Conservation (phyloP, 768 basidiomycete species). For the Amanita fuliginea region DNA sequence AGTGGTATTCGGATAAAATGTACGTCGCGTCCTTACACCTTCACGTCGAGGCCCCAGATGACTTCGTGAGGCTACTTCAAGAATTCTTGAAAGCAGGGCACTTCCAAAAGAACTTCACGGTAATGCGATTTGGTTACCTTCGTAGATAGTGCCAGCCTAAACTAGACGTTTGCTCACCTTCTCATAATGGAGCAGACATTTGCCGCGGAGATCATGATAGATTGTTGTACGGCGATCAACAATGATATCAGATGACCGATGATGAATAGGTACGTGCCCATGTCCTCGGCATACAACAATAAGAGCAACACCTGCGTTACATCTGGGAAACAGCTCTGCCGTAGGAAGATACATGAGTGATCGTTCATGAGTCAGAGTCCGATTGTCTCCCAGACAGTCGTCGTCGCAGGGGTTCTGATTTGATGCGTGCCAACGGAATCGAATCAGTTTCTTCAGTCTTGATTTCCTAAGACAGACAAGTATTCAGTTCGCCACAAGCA, state of each 20-base stretch:
- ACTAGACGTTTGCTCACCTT: background rate
- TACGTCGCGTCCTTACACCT: background rate
- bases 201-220: constrained; percentile 2
- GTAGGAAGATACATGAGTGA: constrained; percentile 9
- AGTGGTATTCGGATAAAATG: background rate
- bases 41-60: background rate
- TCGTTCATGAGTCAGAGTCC: constrained; percentile 4
- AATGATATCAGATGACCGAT: background rate
- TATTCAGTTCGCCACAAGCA: background rate
- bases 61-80: background rate
- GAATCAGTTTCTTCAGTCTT: constrained; percentile 19
- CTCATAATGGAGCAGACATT: background rate
- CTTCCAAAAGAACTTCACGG: background rate
- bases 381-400: constrained; percentile 24
- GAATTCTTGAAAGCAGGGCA: background rate
- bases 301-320: background rate
- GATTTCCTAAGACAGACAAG: constrained; percentile 10
- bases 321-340: background rate
- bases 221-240: background rate
- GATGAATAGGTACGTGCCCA: background rate
- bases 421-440: constrained; percentile 17
- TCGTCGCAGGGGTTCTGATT: constrained; percentile 27
- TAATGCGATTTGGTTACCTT: background rate
- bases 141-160: background rate
- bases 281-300: background rate